These are phyloP conservation scores for Ceratobasidium sp. DNA, from an alignment of 1,284 basidiomycete species.

Conservation along the genomic window DNA sequence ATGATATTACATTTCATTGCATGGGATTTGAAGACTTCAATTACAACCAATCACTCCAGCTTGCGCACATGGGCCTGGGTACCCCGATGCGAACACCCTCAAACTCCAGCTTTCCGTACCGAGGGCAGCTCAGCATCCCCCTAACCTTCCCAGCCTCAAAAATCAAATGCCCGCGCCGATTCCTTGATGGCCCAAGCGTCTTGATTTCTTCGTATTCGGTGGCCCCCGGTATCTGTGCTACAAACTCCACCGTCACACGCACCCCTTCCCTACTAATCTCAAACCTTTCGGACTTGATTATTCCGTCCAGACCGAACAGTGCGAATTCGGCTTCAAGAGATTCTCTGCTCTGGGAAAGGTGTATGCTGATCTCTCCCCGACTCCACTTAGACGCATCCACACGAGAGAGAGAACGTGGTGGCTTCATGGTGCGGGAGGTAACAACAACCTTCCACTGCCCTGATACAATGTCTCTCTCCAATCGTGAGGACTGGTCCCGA, in stretches of 20 bases:
- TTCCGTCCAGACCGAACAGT: background rate
- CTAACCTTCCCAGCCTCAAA: slow-evolving; percentile 4
- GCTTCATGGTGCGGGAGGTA: slow-evolving; percentile 1
- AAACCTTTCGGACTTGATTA: slow-evolving; percentile 8
- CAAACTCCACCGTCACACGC: background rate
- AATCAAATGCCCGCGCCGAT: slow-evolving; percentile 16
- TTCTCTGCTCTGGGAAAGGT: background rate
- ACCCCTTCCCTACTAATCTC: background rate
- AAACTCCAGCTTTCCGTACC: slow-evolving; percentile 24
- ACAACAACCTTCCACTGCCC: slow-evolving; percentile 4
- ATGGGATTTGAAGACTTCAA: too few relatives aligned
- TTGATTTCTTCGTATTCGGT: background rate
- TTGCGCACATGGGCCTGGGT: too few relatives aligned
- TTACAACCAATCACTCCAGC: too few relatives aligned
- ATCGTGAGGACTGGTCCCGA: background rate
- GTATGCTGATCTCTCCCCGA: slow-evolving; percentile 11
- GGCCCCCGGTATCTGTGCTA: slow-evolving; percentile 14
- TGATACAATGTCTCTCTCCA: background rate
- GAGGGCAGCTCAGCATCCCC: slow-evolving; percentile 15
- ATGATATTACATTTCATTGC: too few relatives aligned
- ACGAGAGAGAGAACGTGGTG: slow-evolving; percentile 5
- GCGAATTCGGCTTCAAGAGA: too few relatives aligned
- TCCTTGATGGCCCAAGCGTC: slow-evolving; percentile 8
- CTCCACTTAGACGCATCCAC: background rate
- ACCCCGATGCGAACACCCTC: background rate